Percentiles rank a stretch among this genome's conserved stretches.
Evolutionary conservation across 768 basidiomycete genomes (phyloP).

Genomic region (Tremella mesenterica): DNA sequence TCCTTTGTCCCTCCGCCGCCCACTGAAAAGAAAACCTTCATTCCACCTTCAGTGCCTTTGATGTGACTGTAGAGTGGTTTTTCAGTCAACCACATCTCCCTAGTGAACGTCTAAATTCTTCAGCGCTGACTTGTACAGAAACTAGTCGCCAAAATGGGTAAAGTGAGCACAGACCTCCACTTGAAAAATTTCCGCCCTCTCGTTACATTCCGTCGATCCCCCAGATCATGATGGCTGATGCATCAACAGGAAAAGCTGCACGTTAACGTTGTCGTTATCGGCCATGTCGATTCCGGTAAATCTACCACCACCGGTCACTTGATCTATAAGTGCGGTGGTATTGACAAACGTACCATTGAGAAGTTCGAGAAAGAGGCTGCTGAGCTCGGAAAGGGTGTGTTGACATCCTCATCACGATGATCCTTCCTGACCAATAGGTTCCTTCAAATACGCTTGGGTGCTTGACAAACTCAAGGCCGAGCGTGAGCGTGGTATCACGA

Average conservation of each 20-base stretch:
- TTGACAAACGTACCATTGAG: conserved; percentile 67
- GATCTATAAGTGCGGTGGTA: conserved; percentile 99
- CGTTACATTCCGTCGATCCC: not conserved
- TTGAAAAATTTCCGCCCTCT: conserved; percentile 7
- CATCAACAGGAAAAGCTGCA: conserved; percentile 30
- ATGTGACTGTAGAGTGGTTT: too few relatives aligned
- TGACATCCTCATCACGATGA: conserved; percentile 46
- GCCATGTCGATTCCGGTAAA: conserved; percentile 79
- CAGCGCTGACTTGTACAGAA: conserved; percentile 2
- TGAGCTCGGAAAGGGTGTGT: conserved; percentile 99
- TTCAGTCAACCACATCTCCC: not conserved
- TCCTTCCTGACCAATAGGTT: conserved; percentile 33
- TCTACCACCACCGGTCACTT: conserved; percentile 99
- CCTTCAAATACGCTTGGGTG: conserved; percentile 75
- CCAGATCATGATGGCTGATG: not conserved
- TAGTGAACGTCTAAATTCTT: not conserved
- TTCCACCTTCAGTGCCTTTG: too few relatives aligned
- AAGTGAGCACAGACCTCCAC: conserved; percentile 14
- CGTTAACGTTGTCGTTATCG: conserved; percentile 61
- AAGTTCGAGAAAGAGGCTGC: conserved; percentile 99
- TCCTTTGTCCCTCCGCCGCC: too few relatives aligned
- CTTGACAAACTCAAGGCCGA: conserved; percentile 99
- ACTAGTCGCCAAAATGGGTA: conserved; percentile 35
- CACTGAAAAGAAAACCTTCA: too few relatives aligned
- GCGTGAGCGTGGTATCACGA: conserved; percentile 99